Evolutionary conservation across 495 filamentous ascomycete species (phyloP), one percentile per base, ranked within the genome.

Genomic region (Pyrenula massariospora): DNA sequence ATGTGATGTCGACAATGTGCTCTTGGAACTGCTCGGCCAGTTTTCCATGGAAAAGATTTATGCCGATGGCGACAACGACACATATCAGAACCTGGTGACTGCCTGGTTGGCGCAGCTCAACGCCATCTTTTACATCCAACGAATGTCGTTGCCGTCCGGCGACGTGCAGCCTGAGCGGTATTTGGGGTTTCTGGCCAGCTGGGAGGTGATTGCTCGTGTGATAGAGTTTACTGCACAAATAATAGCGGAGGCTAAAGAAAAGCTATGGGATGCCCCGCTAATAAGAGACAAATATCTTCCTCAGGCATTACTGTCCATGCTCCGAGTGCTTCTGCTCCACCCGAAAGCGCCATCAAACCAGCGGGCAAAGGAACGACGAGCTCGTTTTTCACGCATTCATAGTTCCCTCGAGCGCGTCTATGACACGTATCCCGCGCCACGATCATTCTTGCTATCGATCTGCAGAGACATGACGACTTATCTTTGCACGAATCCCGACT

Each of bases 41-140:
- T 72, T 72, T 56, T 66, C 68, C 15, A 59, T 72, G 22, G 69
- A 72, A 24, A 69, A 63, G 56, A 65, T 72, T 2, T 72, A 72
- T 54, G 60, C 65, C 0, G 58, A 42, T 42, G 31, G 31, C 31
- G 31, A 42, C 31, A 42, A 15, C 31, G 31, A 42, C 8, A 42
- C 57, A 0, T 67, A 70, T 59, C 67, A 70, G 52, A 52, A 62
- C 21, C 52, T 67, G 48, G 63, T 70, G 25, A 62, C 65, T 10
- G 51, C 57, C 3, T 54, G 68, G 42, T 59, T 42, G 31, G 31
- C 31, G 31, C 31, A 42, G 31, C 31, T 42, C 31, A 67, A 66
- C 53, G 52, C 62, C 52, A 64, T 72, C 47, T 68, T 68, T 57
- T 64, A 65, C 25, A 55, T 69, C 23, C 69, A 72, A 53, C 64